Conservation (phyloP, 176 grass and related monocot genomes). For the sorghum (Sorghum bicolor) region DNA sequence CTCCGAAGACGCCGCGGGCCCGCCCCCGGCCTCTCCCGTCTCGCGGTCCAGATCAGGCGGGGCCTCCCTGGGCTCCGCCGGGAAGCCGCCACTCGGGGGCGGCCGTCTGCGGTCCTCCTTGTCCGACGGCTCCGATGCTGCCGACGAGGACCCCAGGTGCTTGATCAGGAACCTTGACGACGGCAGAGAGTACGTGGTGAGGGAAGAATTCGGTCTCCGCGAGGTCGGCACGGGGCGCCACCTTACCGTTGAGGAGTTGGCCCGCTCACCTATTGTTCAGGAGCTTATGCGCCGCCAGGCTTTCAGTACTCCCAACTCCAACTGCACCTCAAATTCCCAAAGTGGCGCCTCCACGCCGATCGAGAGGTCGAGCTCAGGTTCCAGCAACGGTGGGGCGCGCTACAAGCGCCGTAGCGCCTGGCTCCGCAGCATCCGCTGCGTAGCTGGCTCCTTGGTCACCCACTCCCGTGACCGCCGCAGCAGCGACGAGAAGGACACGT, state of each 20-base stretch:
- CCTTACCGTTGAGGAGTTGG: slow-evolving; percentile 85
- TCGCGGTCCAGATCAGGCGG: slow-evolving; percentile 58
- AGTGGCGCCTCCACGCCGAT: slow-evolving; percentile 41
- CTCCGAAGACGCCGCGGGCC: neutral
- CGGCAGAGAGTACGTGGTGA: slow-evolving; percentile 72
- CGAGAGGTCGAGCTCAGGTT: slow-evolving; percentile 44
- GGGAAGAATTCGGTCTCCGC: slow-evolving; percentile 57
- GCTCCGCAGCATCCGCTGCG: slow-evolving; percentile 69
- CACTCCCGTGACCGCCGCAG: slow-evolving; percentile 54
- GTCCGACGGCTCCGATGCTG: slow-evolving; percentile 53
- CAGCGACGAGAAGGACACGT: slow-evolving; percentile 74
- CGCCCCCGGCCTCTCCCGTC: slow-evolving; percentile 8
- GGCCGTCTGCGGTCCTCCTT: slow-evolving; percentile 33
- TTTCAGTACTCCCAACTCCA: slow-evolving; percentile 27
- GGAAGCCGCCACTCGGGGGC: slow-evolving; percentile 43
- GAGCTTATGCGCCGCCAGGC: slow-evolving; percentile 91
- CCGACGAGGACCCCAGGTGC: slow-evolving; percentile 51
- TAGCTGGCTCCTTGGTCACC: slow-evolving; percentile 45
- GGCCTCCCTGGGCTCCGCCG: slow-evolving; percentile 11
- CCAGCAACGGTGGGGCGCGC: slow-evolving; percentile 43
- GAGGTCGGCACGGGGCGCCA: slow-evolving; percentile 91
- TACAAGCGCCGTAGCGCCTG: slow-evolving; percentile 58
- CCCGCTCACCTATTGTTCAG: slow-evolving; percentile 83
- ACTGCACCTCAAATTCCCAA: slow-evolving; percentile 37
- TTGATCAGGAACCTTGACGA: slow-evolving; percentile 92